These are phyloP conservation scores for Entomortierella lignicola DNA, from an alignment of 192 early-diverging fungal species.

Conservation along the genomic window DNA sequence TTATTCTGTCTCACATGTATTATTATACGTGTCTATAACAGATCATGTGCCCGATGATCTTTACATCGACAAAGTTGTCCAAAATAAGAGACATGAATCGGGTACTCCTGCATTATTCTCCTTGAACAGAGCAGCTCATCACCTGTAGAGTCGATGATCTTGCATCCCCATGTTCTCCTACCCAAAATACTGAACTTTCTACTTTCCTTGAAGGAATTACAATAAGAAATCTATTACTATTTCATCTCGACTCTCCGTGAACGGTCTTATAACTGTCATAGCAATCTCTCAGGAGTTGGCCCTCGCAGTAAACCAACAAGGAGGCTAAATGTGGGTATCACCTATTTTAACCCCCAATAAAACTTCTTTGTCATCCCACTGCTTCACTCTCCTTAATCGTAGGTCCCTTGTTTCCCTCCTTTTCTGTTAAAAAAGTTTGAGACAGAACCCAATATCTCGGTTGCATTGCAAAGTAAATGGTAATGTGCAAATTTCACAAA, in stretches of 20 bases:
- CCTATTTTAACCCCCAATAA: too few species aligned
- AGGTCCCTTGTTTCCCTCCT: background rate
- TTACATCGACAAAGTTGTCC: too few species aligned
- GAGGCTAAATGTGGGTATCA: too few species aligned
- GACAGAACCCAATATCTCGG: background rate
- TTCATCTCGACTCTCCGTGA: background rate
- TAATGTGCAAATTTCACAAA: background rate
- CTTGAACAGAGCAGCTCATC: background rate
- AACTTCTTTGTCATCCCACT: background rate
- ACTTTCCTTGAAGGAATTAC: too few species aligned
- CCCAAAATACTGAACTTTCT: too few species aligned
- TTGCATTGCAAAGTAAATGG: too few species aligned
- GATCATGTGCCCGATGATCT: too few species aligned
- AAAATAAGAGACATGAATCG: background rate
- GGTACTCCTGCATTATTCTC: background rate
- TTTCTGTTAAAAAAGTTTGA: background rate
- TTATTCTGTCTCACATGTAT: too few species aligned
- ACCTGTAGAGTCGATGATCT: too few species aligned
- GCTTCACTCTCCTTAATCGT: background rate
- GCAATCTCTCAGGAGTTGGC: background rate
- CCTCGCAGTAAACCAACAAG: background rate
- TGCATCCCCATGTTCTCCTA: too few species aligned
- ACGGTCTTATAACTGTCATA: background rate
- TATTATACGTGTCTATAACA: too few species aligned
- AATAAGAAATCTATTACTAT: too few species aligned